Conservation (phyloP, 352 stramenopile genomes). For the Phytophthora idaei region DNA sequence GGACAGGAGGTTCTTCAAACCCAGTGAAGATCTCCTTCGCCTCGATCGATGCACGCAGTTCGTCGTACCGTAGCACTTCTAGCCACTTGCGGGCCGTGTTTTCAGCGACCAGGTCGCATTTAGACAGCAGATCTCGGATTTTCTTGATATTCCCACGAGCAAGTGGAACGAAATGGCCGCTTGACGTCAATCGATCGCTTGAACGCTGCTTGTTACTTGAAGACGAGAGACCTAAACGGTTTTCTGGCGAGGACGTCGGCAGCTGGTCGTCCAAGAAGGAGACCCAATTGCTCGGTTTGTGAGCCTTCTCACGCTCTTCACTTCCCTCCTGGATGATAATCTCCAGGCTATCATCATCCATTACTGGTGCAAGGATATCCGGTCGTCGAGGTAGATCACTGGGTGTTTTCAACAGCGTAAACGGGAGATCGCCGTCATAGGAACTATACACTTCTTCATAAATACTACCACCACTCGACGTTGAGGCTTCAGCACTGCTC, state of each 20-base stretch:
- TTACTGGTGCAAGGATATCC: conserved; percentile 11
- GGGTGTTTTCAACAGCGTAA: conserved; percentile 68
- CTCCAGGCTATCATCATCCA: conserved; percentile 24
- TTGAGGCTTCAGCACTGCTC: conserved; percentile 28
- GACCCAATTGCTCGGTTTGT: conserved; percentile 36
- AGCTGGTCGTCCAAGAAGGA: conserved; percentile 67
- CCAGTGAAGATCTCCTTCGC: conserved; percentile 87
- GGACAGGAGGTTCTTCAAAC: conserved; percentile 81
- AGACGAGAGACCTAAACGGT: conserved; percentile 13
- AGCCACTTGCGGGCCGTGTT: conserved; percentile 72
- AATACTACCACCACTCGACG: conserved; percentile 32
- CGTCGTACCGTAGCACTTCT: conserved; percentile 75
- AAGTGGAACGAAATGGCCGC: conserved; percentile 26
- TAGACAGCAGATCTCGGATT: conserved; percentile 62
- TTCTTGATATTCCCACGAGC: conserved; percentile 57
- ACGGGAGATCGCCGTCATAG: conserved; percentile 60
- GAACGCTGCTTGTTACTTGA: conserved; percentile 28
- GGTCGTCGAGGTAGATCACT: not conserved
- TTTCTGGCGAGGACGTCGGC: conserved; percentile 6
- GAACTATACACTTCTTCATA: conserved; percentile 65
- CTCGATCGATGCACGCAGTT: conserved; percentile 71
- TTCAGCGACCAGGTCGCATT: conserved; percentile 65
- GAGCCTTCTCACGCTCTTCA: conserved; percentile 5
- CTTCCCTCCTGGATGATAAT: conserved; percentile 37
- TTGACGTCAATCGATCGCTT: conserved; percentile 22